A percentile compares a stretch with the other conserved stretches of the same genome.
phyloP scores from a whole-genome alignment of 139 green algal species.

The Chlorella sp. region DNA sequence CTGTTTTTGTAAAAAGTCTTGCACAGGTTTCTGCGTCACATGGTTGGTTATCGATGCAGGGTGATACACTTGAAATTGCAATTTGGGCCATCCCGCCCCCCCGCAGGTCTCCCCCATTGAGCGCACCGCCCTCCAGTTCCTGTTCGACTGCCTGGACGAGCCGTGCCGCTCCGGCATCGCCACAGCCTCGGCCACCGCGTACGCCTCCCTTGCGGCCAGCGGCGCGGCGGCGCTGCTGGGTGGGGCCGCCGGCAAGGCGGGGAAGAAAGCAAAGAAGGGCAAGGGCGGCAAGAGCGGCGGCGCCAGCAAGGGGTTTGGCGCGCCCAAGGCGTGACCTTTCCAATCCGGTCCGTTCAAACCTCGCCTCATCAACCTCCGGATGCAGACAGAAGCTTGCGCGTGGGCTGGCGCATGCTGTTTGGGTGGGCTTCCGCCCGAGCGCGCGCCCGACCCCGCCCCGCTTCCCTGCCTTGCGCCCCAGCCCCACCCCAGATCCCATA shows the following conservation, averaged over 20 bases:
- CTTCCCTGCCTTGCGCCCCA: too few relatives aligned
- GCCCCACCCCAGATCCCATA: too few relatives aligned
- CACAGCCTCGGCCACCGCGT: slow-evolving; percentile 14
- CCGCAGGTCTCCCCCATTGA: slow-evolving; percentile 38
- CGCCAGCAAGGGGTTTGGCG: slow-evolving; percentile 25
- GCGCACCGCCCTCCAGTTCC: slow-evolving; percentile 48
- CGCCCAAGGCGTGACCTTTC: background rate
- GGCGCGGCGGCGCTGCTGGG: background rate
- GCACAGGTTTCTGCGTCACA: too few relatives aligned
- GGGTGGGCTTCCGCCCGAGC: too few relatives aligned
- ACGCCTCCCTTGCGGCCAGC: background rate
- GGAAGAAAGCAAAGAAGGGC: slow-evolving; percentile 12
- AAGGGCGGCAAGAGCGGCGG: background rate
- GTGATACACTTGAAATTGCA: too few relatives aligned
- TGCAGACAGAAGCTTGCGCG: too few relatives aligned
- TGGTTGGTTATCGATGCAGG: too few relatives aligned
- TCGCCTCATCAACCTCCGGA: too few relatives aligned
- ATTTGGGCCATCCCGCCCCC: too few relatives aligned
- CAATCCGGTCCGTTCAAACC: too few relatives aligned
- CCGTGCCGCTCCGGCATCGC: slow-evolving; percentile 5
- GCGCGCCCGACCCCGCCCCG: too few relatives aligned
- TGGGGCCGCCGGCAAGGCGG: background rate
- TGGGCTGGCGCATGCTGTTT: background rate
- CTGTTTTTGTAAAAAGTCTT: too few relatives aligned
- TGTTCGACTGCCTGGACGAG: slow-evolving; percentile 54